phyloP scores from a whole-genome alignment of 1,284 basidiomycete genomes.

The Pyrrhoderma noxium region DNA sequence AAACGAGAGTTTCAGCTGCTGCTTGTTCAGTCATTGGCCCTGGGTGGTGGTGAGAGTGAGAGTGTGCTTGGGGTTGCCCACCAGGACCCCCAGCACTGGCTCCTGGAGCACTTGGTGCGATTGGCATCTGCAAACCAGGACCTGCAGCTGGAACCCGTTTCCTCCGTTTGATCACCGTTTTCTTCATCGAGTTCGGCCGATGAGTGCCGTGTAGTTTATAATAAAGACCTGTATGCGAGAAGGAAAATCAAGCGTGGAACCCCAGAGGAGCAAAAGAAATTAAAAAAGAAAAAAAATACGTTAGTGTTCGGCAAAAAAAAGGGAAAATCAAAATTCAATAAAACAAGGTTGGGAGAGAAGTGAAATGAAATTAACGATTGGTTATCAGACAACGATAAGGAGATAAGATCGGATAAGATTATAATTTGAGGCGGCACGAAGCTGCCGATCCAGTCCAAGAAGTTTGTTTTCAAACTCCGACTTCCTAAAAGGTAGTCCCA shows the following conservation, averaged over 20 bases:
- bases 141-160: slow-evolving; percentile 86
- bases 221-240: slow-evolving; percentile 72
- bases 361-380: slow-evolving; percentile 14
- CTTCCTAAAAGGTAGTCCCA: slow-evolving; percentile 1
- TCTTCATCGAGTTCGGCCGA: slow-evolving; percentile 97
- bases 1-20: slow-evolving; percentile 75
- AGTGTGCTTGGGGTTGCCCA: background rate
- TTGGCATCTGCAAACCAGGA: slow-evolving; percentile 26
- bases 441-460: slow-evolving; percentile 4
- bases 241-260: slow-evolving; percentile 15
- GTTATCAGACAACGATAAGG: too few relatives aligned
- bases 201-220: slow-evolving; percentile 98
- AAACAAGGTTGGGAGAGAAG: slow-evolving; percentile 20
- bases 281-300: slow-evolving; percentile 17
- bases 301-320: slow-evolving; percentile 9
- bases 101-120: background rate
- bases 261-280: slow-evolving; percentile 19
- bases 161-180: slow-evolving; percentile 95
- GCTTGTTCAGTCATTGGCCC: slow-evolving; percentile 73
- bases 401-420: too few relatives aligned
- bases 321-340: too few relatives aligned
- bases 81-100: slow-evolving; percentile 16
- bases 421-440: too few relatives aligned
- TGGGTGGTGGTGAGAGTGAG: background rate
- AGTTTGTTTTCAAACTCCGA: slow-evolving; percentile 22